These are phyloP conservation scores for Melocanna baccifera DNA, from an alignment of 176 grass and related monocot genomes.

Conservation along the genomic window DNA sequence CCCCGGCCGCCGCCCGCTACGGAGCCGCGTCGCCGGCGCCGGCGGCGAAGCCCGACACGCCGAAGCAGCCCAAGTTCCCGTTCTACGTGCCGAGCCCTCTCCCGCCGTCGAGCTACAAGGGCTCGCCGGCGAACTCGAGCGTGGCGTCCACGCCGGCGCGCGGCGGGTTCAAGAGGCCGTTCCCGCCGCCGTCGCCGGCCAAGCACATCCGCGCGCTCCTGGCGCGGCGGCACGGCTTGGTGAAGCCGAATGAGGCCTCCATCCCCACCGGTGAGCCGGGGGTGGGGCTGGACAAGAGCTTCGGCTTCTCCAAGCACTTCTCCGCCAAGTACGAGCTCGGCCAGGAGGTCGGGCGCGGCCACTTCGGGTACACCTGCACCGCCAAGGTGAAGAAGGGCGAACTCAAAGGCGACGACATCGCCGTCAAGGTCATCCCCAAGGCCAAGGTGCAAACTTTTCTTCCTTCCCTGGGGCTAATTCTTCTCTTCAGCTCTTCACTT, in stretches of 20 bases:
- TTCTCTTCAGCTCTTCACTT: neutral
- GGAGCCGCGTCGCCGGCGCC: conserved; percentile 28
- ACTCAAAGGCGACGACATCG: conserved; percentile 89
- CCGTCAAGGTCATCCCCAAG: conserved; percentile 98
- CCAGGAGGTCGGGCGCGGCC: conserved; percentile 91
- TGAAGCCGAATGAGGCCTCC: conserved; percentile 89
- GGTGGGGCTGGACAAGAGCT: conserved; percentile 85
- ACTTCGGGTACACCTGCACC: conserved; percentile 92
- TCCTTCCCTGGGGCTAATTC: neutral
- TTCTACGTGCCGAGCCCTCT: conserved; percentile 95
- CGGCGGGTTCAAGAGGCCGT: conserved; percentile 78
- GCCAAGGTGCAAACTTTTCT: conserved; percentile 54
- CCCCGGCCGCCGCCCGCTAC: neutral
- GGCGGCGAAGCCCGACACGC: conserved; percentile 57
- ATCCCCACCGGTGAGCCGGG: conserved; percentile 85
- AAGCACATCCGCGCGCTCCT: conserved; percentile 97
- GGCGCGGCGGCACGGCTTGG: conserved; percentile 83
- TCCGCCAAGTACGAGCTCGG: conserved; percentile 93
- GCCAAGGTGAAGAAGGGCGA: conserved; percentile 97
- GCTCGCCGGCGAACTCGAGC: conserved; percentile 94
- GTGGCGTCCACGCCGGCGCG: conserved; percentile 73
- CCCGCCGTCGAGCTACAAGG: conserved; percentile 76
- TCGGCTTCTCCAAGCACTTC: conserved; percentile 94
- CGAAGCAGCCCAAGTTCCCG: conserved; percentile 86
- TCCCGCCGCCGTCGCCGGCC: conserved; percentile 88